Conservation (phyloP, 768 basidiomycete species). For the Auriscalpium microsporum region DNA sequence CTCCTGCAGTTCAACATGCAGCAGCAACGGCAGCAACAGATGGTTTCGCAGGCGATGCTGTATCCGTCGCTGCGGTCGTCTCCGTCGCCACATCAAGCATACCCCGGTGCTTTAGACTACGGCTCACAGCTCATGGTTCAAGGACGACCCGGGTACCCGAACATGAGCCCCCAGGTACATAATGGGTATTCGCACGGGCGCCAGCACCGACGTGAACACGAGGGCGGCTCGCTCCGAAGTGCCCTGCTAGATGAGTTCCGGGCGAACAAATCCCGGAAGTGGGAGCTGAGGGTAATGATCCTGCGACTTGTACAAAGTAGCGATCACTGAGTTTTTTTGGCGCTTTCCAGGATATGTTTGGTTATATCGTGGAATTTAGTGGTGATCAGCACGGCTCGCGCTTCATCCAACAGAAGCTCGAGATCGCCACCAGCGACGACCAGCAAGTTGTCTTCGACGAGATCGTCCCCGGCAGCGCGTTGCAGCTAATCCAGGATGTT, state of each 20-base stretch:
- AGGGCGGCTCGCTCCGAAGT: constrained; percentile 44
- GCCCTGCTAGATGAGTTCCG: constrained; percentile 80
- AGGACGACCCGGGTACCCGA: constrained; percentile 35
- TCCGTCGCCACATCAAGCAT: constrained; percentile 38
- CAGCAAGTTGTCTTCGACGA: constrained; percentile 78
- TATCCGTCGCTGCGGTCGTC: constrained; percentile 34
- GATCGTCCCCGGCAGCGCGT: constrained; percentile 66
- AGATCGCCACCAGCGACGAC: constrained; percentile 69
- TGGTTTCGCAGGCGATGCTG: constrained; percentile 33
- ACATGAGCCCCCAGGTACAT: constrained; percentile 16
- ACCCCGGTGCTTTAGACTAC: constrained; percentile 41
- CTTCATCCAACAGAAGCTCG: constrained; percentile 87
- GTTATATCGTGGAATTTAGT: constrained; percentile 84
- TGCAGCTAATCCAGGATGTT: constrained; percentile 81
- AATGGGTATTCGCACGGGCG: constrained; percentile 28
- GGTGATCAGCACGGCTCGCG: constrained; percentile 97
- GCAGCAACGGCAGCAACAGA: constrained; percentile 37
- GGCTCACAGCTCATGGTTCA: constrained; percentile 36
- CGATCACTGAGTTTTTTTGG: not conserved
- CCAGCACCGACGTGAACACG: constrained; percentile 37
- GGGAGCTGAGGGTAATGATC: constrained; percentile 62
- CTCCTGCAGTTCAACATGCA: constrained; percentile 33
- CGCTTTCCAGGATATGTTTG: constrained; percentile 65
- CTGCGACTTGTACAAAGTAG: constrained; percentile 16
- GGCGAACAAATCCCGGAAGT: constrained; percentile 65